phyloP scores from a whole-genome alignment of 495 filamentous ascomycete species.

The Cairneyella variabilis region DNA sequence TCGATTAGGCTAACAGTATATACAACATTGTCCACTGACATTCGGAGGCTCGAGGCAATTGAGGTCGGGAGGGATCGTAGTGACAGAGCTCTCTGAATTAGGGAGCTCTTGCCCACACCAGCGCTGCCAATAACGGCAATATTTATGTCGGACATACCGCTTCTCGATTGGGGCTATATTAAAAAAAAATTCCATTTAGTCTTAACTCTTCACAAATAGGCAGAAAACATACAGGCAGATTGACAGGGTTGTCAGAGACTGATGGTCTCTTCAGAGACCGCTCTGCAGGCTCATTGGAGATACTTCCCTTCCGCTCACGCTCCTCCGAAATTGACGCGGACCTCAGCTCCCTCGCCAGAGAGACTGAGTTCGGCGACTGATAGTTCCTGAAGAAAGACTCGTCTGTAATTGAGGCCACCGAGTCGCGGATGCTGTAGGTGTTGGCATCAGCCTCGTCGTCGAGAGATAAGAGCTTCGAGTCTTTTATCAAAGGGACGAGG shows the following conservation, averaged over 20 bases:
- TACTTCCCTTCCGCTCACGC: conserved; percentile 4
- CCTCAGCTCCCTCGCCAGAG: conserved; percentile 22
- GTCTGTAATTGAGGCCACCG: conserved; percentile 40
- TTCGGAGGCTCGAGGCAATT: conserved; percentile 59
- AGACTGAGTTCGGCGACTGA: conserved; percentile 28
- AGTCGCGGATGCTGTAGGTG: conserved; percentile 31
- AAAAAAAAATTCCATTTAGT: background rate
- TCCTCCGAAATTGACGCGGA: conserved; percentile 17
- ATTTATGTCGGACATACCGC: conserved; percentile 61
- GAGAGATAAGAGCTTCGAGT: background rate
- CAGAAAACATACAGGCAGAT: conserved; percentile 26
- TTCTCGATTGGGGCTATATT: conserved; percentile 25
- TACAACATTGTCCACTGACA: conserved; percentile 70
- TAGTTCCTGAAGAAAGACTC: conserved; percentile 43
- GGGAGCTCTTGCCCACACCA: conserved; percentile 85
- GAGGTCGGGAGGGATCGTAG: conserved; percentile 53
- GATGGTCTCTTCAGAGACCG: conserved; percentile 5
- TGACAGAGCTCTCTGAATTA: conserved; percentile 76
- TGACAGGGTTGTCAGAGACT: conserved; percentile 31
- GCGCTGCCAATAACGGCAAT: conserved; percentile 80
- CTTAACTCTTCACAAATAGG: background rate
- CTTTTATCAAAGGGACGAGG: conserved; percentile 7
- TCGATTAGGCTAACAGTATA: conserved; percentile 83
- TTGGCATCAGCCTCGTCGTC: conserved; percentile 1
- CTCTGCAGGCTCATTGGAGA: conserved; percentile 1